Percentiles rank a stretch among this genome's conserved stretches.
These are phyloP conservation scores for Lecanicillium sp. DNA, from an alignment of 2,329 filamentous ascomycete genomes.

Conservation along the genomic window DNA sequence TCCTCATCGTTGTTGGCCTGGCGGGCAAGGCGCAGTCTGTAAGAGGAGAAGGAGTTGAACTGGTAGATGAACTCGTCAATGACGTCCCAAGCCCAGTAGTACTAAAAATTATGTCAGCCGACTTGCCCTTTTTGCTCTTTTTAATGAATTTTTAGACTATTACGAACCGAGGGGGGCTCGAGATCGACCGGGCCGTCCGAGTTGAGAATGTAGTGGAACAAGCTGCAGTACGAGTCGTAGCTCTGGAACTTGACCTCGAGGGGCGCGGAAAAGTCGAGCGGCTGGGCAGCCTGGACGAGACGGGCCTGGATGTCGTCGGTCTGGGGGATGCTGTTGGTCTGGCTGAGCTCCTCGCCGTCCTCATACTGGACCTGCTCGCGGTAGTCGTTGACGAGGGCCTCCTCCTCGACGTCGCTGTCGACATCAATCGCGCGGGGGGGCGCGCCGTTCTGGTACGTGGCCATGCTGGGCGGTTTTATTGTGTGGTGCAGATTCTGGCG, in stretches of 20 bases:
- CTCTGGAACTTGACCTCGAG: slow-evolving; percentile 97
- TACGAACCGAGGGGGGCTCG: slow-evolving; percentile 89
- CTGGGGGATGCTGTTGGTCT: slow-evolving; percentile 65
- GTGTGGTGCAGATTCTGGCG: slow-evolving; percentile 12
- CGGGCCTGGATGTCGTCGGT: slow-evolving; percentile 90
- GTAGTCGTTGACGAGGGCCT: slow-evolving; percentile 92
- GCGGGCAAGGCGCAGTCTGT: slow-evolving; percentile 85
- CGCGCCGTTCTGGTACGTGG: slow-evolving; percentile 55
- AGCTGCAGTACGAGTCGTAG: slow-evolving; percentile 98
- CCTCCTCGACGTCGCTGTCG: slow-evolving; percentile 93
- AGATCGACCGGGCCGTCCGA: slow-evolving; percentile 97
- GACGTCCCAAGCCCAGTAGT: slow-evolving; percentile 99
- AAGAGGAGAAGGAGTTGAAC: slow-evolving; percentile 98
- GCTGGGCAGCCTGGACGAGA: slow-evolving; percentile 84
- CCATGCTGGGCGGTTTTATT: slow-evolving; percentile 41
- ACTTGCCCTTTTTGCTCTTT: background rate
- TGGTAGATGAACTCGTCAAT: slow-evolving; percentile 99
- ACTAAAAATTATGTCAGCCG: slow-evolving; percentile 45
- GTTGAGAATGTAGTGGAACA: slow-evolving; percentile 99
- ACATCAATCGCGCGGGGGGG: slow-evolving; percentile 60
- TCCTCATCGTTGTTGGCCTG: slow-evolving; percentile 85
- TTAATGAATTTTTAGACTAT: slow-evolving; percentile 4
- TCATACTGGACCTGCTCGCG: slow-evolving; percentile 93
- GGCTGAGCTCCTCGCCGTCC: slow-evolving; percentile 74
- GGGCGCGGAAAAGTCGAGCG: slow-evolving; percentile 90